Base-by-base conservation (phyloP, 1,139 yeast genomes). In the Debaryomyces nepalensis region DNA sequence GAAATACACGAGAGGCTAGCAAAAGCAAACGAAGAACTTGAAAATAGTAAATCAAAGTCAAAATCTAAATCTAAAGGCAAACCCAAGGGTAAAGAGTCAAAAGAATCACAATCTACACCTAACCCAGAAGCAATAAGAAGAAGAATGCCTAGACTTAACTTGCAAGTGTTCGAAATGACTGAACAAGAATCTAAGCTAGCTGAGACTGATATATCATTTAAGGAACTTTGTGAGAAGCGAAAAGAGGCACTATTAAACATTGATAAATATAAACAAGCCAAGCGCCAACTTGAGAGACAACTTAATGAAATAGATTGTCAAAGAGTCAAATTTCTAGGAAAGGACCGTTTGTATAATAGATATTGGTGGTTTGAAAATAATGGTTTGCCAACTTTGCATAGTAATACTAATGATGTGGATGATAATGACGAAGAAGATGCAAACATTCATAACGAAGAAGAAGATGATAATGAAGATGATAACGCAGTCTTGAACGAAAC, bases 361-460 rank as follows among this genome's bases (percentile, higher is more conserved):
- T 93, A 91, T 61, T 95, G 96, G 95, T 93, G 97, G 97, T 83
- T 91, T 58, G 98, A 93, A 58, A 75, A 79, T 50, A 85, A 85
- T 57, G 98, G 98, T 0, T 71, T 88, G 42, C 88, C 90, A 4
- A 79, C 79, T 16, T 61, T 80, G 34, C 78, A 73, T 40, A 73
- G 77, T 26, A 63, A 68, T 33, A 59, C 66, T 8, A 62, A 60
- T 19, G 65, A 56, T 18, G 70, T 63, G n/a, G 75, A 68, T 16
- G 72, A 67, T 8, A 68, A 67, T 9, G 69, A 66, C 4, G 74
- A 66, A 1, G 64, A 59, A 3, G 58, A 57, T 2, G 69, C 64
- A 11, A 66, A 66, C n/a, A 64, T 57, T 8, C 66, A 63, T 8
- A 70, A 62, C 3, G 70, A 64, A 3, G 53, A 52, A 5, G 64